Conservation (phyloP, 2,329 filamentous ascomycete genomes). For the Teratosphaeria pseudoeucalypti region DNA sequence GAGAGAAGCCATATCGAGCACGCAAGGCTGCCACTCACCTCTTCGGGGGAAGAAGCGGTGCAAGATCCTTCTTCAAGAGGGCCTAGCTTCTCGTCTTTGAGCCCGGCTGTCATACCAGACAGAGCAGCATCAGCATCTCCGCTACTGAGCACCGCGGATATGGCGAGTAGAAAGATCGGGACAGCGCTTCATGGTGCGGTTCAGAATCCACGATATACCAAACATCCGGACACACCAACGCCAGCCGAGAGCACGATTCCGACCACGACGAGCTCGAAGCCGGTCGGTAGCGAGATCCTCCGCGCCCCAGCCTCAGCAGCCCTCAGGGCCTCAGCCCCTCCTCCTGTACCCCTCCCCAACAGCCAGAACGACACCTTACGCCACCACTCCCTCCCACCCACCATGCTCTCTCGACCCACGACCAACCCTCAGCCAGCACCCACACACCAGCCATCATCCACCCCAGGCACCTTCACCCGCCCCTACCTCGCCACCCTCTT, state of each 20-base stretch:
- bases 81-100: background rate
- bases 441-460: background rate
- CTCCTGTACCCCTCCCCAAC: background rate
- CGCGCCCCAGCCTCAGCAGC: background rate
- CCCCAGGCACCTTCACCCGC: background rate
- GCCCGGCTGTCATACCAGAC: background rate
- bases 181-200: background rate
- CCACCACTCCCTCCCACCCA: background rate
- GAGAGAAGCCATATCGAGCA: background rate
- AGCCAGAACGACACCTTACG: background rate
- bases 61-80: background rate
- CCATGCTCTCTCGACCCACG: background rate
- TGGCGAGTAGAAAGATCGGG: background rate
- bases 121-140: background rate
- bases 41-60: background rate
- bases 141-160: background rate
- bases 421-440: background rate
- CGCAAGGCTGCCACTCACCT: background rate
- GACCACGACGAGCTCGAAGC: too few relatives aligned
- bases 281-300: background rate
- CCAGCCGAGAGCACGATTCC: too few relatives aligned
- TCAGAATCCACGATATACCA: background rate
- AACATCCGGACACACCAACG: background rate
- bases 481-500: background rate
- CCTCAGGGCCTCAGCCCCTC: background rate